Evolutionary conservation across 306 rosid species (phyloP), one percentile per base, ranked within the genome.

Genomic region (Cucumis cinereus): DNA sequence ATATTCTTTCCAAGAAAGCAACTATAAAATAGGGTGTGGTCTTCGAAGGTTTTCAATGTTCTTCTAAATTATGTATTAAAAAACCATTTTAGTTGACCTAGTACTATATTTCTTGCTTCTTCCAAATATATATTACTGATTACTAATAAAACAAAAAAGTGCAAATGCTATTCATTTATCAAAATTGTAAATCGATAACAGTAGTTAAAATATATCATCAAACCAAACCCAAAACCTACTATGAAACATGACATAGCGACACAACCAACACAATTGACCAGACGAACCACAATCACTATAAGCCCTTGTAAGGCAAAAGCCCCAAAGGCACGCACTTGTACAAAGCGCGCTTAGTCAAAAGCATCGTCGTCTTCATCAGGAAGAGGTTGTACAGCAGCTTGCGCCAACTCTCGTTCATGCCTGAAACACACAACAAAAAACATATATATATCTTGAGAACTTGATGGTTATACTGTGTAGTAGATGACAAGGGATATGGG

Each of bases 331-430:
- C 57, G 5, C 17, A 0, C n/a, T 0, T 0, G 67, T 40, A 49
- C 4, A 15, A 15, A 40, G 11, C 0, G 13, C 19, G 0, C 6
- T 61, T 36, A 93, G 77, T 91, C 97, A 61, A 93, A 91, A 45
- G 89, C 38, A 2, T 88, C 95, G 33, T 87, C 96, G 8, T 90
- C 96, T 0, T 92, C 98, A 20, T 92, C 96, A 0, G 94, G 94
- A 71, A 92, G 96, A 50, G 96, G 94, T 73, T 89, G 98, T 55
- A 60, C 83, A 59, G 91, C 91, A 76, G 94, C 96, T 45, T 77
- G 57, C 8, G 64, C 77, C 68, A 88, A 84, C 83, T 92, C 97
- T 9, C 87, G 87, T 61, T 92, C 97, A 19, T 92, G 96, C 85
- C 96, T 50, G 10, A 50, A 5, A 16, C 55, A 50, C 9, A 16